Evolutionary conservation across 768 basidiomycete genomes (phyloP).

Genomic region (Amanita rubescens): DNA sequence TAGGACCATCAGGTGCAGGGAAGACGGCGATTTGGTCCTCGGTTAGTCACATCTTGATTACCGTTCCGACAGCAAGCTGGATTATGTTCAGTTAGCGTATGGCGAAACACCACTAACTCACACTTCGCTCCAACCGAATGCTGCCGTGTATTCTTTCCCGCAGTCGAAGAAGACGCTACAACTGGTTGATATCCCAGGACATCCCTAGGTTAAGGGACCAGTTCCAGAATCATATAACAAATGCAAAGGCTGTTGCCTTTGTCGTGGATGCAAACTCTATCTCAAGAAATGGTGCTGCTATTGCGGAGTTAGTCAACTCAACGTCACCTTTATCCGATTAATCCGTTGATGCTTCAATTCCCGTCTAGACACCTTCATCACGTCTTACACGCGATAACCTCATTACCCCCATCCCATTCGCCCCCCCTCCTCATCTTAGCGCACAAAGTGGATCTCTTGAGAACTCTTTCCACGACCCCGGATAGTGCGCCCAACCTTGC

Average conservation of each 20-base stretch:
- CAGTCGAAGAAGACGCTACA: constrained; percentile 37
- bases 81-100: constrained; percentile 49
- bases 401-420: constrained; percentile 62
- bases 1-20: constrained; percentile 70
- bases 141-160: constrained; percentile 38
- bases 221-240: constrained; percentile 55
- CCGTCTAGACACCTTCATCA: constrained; percentile 60
- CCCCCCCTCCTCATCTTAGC: constrained; percentile 65
- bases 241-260: constrained; percentile 64
- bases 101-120: constrained; percentile 59
- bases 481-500: constrained; percentile 39
- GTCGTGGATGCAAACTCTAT: constrained; percentile 76
- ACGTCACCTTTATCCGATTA: neutral
- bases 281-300: constrained; percentile 63
- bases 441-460: constrained; percentile 72
- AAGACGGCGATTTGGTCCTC: constrained; percentile 74
- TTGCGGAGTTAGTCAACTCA: constrained; percentile 64
- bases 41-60: constrained; percentile 33
- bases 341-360: constrained; percentile 2
- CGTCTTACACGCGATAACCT: constrained; percentile 61
- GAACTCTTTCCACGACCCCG: constrained; percentile 32
- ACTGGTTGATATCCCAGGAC: constrained; percentile 77
- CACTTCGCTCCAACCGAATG: constrained; percentile 72
- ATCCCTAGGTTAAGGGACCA: constrained; percentile 73
- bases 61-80: neutral